Percentiles rank a stretch among this genome's conserved stretches.
Evolutionary conservation across 768 basidiomycete species (phyloP).

Genomic region (Amyloporia xantha): DNA sequence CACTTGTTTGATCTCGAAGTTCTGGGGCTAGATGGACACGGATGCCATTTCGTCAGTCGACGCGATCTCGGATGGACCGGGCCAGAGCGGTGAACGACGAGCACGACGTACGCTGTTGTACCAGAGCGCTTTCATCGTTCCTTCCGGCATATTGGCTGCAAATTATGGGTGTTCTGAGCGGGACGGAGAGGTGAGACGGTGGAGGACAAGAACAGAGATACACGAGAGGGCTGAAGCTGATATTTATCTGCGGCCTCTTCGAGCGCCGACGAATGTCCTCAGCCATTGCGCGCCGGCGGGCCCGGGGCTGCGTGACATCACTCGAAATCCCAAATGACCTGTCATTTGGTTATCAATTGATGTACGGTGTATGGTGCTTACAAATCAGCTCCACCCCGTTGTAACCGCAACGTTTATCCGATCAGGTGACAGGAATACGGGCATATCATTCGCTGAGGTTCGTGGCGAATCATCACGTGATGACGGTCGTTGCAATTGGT

Average conservation of each 20-base stretch:
- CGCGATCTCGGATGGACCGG: neutral
- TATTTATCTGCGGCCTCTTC: conserved; percentile 15
- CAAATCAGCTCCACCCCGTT: too few species aligned
- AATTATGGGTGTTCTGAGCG: neutral
- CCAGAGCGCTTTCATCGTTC: conserved; percentile 71
- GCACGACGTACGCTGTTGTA: conserved; percentile 48
- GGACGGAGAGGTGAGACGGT: conserved; percentile 5
- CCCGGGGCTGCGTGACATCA: conserved; percentile 8
- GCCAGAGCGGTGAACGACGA: neutral
- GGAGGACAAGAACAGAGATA: conserved; percentile 7
- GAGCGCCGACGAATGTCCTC: neutral
- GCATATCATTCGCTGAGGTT: too few species aligned
- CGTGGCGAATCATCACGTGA: too few species aligned
- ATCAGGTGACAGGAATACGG: too few species aligned
- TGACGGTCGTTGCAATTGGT: too few species aligned
- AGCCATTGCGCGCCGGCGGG: conserved; percentile 2
- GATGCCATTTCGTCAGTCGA: conserved; percentile 10
- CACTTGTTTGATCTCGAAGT: conserved; percentile 63
- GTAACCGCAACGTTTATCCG: too few species aligned
- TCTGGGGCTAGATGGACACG: conserved; percentile 44
- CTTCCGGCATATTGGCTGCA: conserved; percentile 39
- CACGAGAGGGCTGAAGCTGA: conserved; percentile 6
- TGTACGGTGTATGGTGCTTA: too few species aligned
- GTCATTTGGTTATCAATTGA: too few species aligned
- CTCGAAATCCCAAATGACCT: too few species aligned